Base-by-base conservation (phyloP, 2,329 filamentous ascomycete species). In the Pezizomycotina sp. region DNA sequence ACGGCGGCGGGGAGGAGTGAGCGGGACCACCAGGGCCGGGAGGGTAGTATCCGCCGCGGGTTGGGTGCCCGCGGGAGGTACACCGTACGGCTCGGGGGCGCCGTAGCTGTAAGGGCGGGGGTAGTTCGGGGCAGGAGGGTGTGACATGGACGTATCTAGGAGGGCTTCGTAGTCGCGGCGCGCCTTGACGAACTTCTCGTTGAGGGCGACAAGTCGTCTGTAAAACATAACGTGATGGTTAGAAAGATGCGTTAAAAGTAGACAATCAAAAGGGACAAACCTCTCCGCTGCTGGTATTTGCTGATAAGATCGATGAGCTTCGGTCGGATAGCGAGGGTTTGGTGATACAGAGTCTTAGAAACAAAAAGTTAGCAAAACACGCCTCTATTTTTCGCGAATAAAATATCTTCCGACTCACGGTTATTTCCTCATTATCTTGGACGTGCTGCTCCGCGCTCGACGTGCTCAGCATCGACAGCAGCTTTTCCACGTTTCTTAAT, bases 121-220 rank as follows among this genome's bases (percentile, higher is more conserved):
- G 55, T 86, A 89, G 48, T 67, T 71, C 29, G 76, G 71, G 52
- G 80, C 77, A 34, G 79, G 73, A n/a, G 84, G 78, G 49, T 93
- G 86, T 1, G 84, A 74, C 86, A 98, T 95, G 37, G 86, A 95
- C 12, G 81, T 78, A 58, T 98, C 89, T 13, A 98, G 65, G n/a
- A 98, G 67, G 19, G 80, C 75, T 60, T 98, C 89, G 56, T 98
- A 98, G 59, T 98, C 89, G 51, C 86, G 72, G 47, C 89, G 76
- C 28, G 89, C 89, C 60, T 98, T 98, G 65, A 98, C 95, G 58
- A 98, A 98, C 61, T 95, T 95, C 58, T 98, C 89, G 53, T 98
- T 98, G 45, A 98, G 64, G 56, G 95, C 86, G 2, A 93, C 54
- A 98, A 95, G 57, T 98, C 89, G 59, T 98, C 89, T 92, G 47